Evolutionary conservation across 2,329 filamentous ascomycete genomes (phyloP).

Genomic region (Neofusicoccum laricinum): DNA sequence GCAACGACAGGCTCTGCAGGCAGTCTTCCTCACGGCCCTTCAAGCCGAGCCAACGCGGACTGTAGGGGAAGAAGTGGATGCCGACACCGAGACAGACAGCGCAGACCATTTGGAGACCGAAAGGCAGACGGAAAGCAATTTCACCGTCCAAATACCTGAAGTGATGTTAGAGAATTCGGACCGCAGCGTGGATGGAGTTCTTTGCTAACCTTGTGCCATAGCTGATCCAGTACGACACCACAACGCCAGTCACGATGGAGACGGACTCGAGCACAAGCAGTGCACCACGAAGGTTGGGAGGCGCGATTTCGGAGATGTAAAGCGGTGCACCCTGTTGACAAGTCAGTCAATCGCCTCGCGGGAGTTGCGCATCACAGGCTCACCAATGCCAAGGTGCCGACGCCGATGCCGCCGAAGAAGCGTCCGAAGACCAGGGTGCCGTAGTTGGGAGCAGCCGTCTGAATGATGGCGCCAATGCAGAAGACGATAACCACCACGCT

Average conservation of each 20-base stretch:
- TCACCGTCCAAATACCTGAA: constrained; percentile 36
- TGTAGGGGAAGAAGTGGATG: constrained; percentile 34
- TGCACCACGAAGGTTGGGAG: constrained; percentile 67
- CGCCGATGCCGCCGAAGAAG: constrained; percentile 30
- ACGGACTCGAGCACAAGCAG: constrained; percentile 41
- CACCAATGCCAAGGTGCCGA: constrained; percentile 29
- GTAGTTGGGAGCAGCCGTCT: constrained; percentile 29
- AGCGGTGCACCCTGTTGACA: constrained; percentile 42
- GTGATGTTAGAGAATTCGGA: not conserved
- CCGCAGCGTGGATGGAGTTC: not conserved
- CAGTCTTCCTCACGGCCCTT: constrained; percentile 31
- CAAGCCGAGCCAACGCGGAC: constrained; percentile 32
- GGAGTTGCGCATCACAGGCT: constrained; percentile 50
- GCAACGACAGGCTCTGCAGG: constrained; percentile 25
- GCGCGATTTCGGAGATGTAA: constrained; percentile 76
- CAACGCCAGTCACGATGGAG: constrained; percentile 41
- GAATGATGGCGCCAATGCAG: constrained; percentile 44
- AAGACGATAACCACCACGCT: constrained; percentile 46
- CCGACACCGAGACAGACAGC: constrained; percentile 29
- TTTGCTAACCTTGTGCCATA: constrained; percentile 40
- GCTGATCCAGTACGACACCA: constrained; percentile 42
- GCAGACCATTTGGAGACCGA: constrained; percentile 45
- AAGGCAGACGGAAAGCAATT: constrained; percentile 49
- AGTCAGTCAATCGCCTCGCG: constrained; percentile 43
- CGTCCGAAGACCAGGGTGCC: constrained; percentile 30